Evolutionary conservation across 2,329 filamentous ascomycete species (phyloP).

Genomic region (Pestalotiopsis sp.): DNA sequence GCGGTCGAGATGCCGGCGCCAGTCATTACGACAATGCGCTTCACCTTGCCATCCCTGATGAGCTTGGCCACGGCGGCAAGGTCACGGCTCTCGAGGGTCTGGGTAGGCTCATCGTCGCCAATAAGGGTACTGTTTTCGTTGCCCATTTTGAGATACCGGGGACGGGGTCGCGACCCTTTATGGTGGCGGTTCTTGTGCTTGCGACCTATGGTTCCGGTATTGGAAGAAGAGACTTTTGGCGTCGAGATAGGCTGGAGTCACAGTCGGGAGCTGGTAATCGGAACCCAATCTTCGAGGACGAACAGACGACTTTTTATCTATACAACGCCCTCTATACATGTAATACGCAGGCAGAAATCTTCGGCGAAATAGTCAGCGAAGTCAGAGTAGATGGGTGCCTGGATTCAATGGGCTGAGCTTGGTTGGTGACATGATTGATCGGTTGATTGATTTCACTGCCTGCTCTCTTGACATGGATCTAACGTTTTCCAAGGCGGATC

Average conservation of each 20-base stretch:
- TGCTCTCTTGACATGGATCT: not conserved
- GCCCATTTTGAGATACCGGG: constrained; percentile 66
- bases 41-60: constrained; percentile 68
- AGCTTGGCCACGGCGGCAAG: constrained; percentile 77
- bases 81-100: constrained; percentile 66
- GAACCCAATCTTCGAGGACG: no score
- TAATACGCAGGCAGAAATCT: not conserved
- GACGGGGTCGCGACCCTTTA: constrained; percentile 17
- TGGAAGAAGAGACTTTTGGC: not conserved
- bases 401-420: not conserved
- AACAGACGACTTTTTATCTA: no score
- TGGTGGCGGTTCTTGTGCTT: constrained; percentile 4
- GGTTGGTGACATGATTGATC: not conserved
- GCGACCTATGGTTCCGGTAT: not conserved
- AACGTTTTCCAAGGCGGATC: not conserved
- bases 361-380: not conserved
- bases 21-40: constrained; percentile 81
- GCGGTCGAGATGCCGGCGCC: constrained; percentile 86
- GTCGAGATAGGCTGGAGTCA: not conserved
- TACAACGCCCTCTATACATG: no score
- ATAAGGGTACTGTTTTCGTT: constrained; percentile 74
- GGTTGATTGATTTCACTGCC: not conserved
- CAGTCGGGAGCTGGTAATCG: not conserved
- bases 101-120: constrained; percentile 62
- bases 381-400: not conserved